Evolutionary conservation across 108 stramenopile genomes (phyloP).

Genomic region (Skeletonema marinoi): DNA sequence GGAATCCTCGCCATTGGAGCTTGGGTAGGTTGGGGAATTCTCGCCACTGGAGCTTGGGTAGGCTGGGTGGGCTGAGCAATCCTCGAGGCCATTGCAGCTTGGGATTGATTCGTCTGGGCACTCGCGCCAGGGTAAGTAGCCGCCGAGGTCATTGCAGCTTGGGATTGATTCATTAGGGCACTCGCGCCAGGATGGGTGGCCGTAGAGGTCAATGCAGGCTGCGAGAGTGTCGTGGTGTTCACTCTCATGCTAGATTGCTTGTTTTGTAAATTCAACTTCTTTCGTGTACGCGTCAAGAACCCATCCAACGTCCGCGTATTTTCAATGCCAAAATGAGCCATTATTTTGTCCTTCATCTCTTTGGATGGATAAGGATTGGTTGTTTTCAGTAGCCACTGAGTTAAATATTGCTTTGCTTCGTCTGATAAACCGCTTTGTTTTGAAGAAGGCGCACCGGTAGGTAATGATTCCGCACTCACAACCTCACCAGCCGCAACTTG

Average conservation of each 20-base stretch:
- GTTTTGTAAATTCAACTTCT: conserved; percentile 6
- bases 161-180: neutral
- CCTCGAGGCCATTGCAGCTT: neutral
- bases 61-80: neutral
- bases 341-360: conserved; percentile 36
- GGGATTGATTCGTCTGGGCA: neutral
- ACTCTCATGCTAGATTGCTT: neutral
- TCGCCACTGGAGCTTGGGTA: neutral
- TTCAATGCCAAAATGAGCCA: conserved; percentile 25
- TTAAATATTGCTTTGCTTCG: conserved; percentile 35
- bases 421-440: conserved; percentile 20
- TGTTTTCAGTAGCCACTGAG: conserved; percentile 30
- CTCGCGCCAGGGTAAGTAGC: neutral
- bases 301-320: conserved; percentile 35
- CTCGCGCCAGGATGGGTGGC: neutral
- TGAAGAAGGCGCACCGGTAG: neutral
- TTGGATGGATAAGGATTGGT: conserved; percentile 42
- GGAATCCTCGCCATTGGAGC: no score
- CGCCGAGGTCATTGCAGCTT: neutral
- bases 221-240: neutral
- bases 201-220: neutral
- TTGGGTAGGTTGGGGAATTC: no score
- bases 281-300: conserved; percentile 30
- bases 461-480: neutral
- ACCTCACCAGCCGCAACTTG: neutral